These are phyloP conservation scores for Phytophthora podocarpi DNA, from an alignment of 352 stramenopile genomes.

Conservation along the genomic window DNA sequence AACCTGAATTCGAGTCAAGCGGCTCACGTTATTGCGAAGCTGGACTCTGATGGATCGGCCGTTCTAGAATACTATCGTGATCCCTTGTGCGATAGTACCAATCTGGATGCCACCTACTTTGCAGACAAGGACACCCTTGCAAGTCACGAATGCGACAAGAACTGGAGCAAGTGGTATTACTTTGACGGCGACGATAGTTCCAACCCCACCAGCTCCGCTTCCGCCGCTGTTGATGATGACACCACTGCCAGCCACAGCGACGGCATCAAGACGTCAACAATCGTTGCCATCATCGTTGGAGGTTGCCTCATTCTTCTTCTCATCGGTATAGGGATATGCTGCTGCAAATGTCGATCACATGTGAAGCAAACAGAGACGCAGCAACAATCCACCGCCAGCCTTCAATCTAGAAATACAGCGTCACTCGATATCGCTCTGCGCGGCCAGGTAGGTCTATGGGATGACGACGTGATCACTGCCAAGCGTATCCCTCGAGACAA, in stretches of 20 bases:
- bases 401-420: conserved; percentile 22
- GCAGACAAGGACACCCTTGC: conserved; percentile 11
- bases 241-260: background rate
- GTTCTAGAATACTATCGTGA: conserved; percentile 28
- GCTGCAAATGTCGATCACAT: conserved; percentile 11
- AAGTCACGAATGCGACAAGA: conserved; percentile 14
- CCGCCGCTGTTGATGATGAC: background rate
- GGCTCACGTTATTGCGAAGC: conserved; percentile 14
- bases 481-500: conserved; percentile 44
- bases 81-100: background rate
- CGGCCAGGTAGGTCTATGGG: conserved; percentile 31
- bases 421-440: conserved; percentile 16
- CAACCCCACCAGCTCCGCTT: background rate
- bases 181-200: conserved; percentile 12
- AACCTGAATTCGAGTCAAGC: conserved; percentile 21
- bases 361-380: conserved; percentile 17
- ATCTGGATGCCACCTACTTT: conserved; percentile 9
- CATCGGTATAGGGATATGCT: conserved; percentile 11
- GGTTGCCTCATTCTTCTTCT: conserved; percentile 10
- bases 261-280: conserved; percentile 8
- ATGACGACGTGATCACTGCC: conserved; percentile 45
- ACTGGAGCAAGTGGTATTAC: conserved; percentile 33
- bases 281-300: conserved; percentile 14
- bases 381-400: conserved; percentile 20
- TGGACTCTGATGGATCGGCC: conserved; percentile 26